phyloP scores from a whole-genome alignment of 2,329 filamentous ascomycete genomes.

The Hortaea werneckii region DNA sequence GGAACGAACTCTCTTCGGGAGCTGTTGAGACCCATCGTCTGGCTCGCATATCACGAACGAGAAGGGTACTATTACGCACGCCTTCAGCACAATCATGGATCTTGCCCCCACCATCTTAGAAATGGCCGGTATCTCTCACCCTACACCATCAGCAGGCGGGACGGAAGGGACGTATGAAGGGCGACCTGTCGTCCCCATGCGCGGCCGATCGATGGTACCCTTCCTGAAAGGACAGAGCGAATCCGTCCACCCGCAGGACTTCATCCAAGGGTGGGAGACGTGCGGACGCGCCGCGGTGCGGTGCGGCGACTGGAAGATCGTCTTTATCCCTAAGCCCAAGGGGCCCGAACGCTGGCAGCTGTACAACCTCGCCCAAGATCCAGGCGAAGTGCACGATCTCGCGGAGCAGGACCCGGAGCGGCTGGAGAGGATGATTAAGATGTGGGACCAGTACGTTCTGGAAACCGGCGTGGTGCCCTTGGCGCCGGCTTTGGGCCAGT shows the following conservation, averaged over 20 bases:
- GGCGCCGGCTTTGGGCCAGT: slow-evolving; percentile 48
- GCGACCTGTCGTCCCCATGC: slow-evolving; percentile 42
- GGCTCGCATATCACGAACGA: slow-evolving; percentile 1
- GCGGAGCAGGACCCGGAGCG: slow-evolving; percentile 31
- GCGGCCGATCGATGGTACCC: slow-evolving; percentile 39
- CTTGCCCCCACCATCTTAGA: slow-evolving; percentile 35
- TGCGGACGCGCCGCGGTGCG: slow-evolving; percentile 46
- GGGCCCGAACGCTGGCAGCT: slow-evolving; percentile 48
- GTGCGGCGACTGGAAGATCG: slow-evolving; percentile 48
- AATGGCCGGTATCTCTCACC: slow-evolving; percentile 41
- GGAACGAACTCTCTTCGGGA: too few relatives aligned
- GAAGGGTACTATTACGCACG: slow-evolving; percentile 35
- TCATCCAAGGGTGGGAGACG: slow-evolving; percentile 48
- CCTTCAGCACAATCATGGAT: slow-evolving; percentile 40
- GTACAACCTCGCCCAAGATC: slow-evolving; percentile 44
- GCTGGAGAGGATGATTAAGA: slow-evolving; percentile 39
- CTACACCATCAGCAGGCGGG: slow-evolving; percentile 31
- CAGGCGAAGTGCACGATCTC: slow-evolving; percentile 37
- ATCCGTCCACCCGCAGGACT: slow-evolving; percentile 41
- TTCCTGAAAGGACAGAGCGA: slow-evolving; percentile 27
- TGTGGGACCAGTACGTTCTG: slow-evolving; percentile 49
- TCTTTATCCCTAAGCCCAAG: slow-evolving; percentile 48
- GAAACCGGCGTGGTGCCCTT: slow-evolving; percentile 52
- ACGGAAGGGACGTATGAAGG: slow-evolving; percentile 33
- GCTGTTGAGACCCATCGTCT: not conserved